Conservation (phyloP, 2,329 filamentous ascomycete genomes). For the Beauveria sp. region DNA sequence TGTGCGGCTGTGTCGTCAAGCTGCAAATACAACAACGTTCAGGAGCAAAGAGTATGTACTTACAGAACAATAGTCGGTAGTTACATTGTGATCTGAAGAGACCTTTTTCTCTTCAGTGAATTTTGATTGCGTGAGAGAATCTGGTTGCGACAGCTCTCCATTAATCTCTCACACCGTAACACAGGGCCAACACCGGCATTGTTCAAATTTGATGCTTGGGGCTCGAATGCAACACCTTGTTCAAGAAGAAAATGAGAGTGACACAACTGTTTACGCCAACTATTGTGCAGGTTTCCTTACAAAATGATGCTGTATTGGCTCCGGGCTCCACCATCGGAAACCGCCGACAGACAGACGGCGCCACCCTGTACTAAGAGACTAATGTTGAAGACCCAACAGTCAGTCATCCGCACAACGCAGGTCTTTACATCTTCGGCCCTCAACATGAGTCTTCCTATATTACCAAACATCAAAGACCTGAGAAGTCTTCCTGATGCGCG, state of each 20-base stretch:
- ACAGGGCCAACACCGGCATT: no score
- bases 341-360: not conserved
- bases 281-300: not conserved
- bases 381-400: not conserved
- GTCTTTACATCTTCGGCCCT: not conserved
- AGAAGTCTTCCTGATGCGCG: conserved; percentile 45
- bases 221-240: no score
- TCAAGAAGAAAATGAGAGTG: no score
- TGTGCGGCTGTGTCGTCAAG: not conserved
- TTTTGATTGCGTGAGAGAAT: no score
- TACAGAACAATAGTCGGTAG: no score
- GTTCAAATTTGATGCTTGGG: no score
- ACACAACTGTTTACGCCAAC: no score
- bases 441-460: conserved; percentile 10
- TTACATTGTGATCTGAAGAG: no score
- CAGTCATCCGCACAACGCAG: not conserved
- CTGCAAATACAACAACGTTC: not conserved
- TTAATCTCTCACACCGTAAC: no score
- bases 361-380: not conserved
- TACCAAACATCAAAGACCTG: conserved; percentile 54
- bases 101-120: no score
- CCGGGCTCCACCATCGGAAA: conserved; percentile 4
- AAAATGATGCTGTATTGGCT: not conserved
- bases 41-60: no score
- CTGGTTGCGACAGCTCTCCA: no score